Evolutionary conservation across 768 basidiomycete species (phyloP).

Genomic region (Phylloporus arenicola): DNA sequence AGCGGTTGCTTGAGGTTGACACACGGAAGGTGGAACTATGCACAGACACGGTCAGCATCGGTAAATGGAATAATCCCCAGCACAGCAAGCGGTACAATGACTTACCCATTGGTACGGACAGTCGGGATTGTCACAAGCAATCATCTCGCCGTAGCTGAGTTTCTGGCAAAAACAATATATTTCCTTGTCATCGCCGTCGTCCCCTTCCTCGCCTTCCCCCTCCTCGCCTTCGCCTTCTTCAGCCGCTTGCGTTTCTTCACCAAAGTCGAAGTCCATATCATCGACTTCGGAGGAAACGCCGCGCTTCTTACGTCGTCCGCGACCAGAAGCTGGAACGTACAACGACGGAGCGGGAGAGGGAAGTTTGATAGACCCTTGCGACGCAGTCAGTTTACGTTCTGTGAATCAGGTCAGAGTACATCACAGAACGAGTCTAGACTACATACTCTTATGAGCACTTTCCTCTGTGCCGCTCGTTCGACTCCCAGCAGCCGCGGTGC

Average conservation of each 20-base stretch:
- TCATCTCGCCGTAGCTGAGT: constrained; percentile 63
- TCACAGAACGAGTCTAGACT: not conserved
- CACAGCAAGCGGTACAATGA: constrained; percentile 5
- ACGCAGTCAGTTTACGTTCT: constrained; percentile 29
- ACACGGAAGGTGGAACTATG: constrained; percentile 58
- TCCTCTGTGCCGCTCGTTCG: constrained; percentile 22
- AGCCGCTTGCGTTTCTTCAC: constrained; percentile 25
- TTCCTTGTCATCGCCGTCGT: constrained; percentile 52
- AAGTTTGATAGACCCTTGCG: constrained; percentile 30
- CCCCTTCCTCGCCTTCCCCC: constrained; percentile 41
- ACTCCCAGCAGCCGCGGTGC: constrained; percentile 2
- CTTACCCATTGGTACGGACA: constrained; percentile 62
- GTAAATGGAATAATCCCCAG: not conserved
- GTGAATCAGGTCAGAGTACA: constrained; percentile 1
- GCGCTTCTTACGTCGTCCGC: constrained; percentile 33
- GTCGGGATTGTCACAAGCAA: constrained; percentile 54
- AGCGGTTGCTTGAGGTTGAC: constrained; percentile 52
- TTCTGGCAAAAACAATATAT: constrained; percentile 62
- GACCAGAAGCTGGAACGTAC: constrained; percentile 24
- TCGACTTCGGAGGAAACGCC: constrained; percentile 33
- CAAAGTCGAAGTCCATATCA: constrained; percentile 31
- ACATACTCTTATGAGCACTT: constrained; percentile 27
- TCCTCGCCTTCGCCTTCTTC: constrained; percentile 32
- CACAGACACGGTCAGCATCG: constrained; percentile 9
- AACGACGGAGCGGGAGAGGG: constrained; percentile 33